Evolutionary conservation across 2,329 filamentous ascomycete genomes (phyloP).

Genomic region (Cercospora zeina): DNA sequence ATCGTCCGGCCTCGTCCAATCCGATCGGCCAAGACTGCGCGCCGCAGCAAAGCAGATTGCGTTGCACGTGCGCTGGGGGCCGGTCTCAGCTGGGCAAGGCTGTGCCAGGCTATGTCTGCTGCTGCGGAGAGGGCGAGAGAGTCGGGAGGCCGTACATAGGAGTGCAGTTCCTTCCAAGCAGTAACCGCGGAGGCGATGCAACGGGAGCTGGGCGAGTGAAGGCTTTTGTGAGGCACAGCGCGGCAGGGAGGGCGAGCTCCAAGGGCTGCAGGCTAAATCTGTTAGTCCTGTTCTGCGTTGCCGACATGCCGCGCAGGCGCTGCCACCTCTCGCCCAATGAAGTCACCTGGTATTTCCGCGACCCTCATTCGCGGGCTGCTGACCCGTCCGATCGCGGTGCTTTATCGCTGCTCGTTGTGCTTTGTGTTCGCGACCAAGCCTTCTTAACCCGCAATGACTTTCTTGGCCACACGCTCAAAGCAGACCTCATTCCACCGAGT

Average conservation of each 20-base stretch:
- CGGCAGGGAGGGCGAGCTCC: slow-evolving; percentile 3
- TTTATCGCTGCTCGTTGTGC: slow-evolving; percentile 12
- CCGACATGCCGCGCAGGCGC: slow-evolving; percentile 3
- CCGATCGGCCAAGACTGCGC: slow-evolving; percentile 19
- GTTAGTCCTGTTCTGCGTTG: slow-evolving; percentile 2
- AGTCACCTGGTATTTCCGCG: not conserved
- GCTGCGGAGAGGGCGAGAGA: not conserved
- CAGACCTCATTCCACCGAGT: slow-evolving; percentile 4
- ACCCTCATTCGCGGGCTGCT: slow-evolving; percentile 9
- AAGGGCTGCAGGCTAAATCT: slow-evolving; percentile 5
- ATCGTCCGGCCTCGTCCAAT: slow-evolving; percentile 4
- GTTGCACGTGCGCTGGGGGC: slow-evolving; percentile 6
- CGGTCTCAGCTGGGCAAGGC: slow-evolving; percentile 1
- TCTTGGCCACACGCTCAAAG: slow-evolving; percentile 6
- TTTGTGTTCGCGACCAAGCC: slow-evolving; percentile 15
- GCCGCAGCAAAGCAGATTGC: slow-evolving; percentile 13
- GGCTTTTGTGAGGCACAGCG: slow-evolving; percentile 10
- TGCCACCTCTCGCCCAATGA: not conserved
- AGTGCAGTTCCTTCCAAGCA: not conserved
- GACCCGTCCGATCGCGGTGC: not conserved
- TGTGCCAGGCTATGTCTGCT: slow-evolving; percentile 13
- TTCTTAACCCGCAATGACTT: slow-evolving; percentile 7
- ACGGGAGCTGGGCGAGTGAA: slow-evolving; percentile 7
- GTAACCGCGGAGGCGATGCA: slow-evolving; percentile 9
- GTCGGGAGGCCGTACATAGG: slow-evolving; percentile 9